Percentiles rank a stretch among this genome's conserved stretches.
Conservation (phyloP, 1,284 basidiomycete genomes). For the Limonomyces culmigenus region DNA sequence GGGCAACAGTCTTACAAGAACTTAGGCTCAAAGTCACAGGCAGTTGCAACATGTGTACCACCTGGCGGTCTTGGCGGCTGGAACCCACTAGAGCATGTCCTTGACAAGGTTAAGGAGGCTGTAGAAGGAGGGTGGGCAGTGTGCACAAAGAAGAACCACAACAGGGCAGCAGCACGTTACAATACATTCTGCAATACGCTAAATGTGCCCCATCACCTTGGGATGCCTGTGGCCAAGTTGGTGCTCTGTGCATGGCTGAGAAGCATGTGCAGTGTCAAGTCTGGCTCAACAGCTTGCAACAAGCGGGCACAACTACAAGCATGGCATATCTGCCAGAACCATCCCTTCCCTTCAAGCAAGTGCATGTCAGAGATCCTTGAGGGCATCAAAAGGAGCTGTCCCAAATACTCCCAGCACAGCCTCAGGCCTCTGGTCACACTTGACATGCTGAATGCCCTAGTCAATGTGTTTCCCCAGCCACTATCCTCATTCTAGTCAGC, state of each 20-base stretch:
- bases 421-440: too few species aligned
- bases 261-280: constrained; percentile 5
- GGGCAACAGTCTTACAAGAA: too few species aligned
- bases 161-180: background rate
- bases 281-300: constrained; percentile 9
- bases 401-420: background rate
- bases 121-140: background rate
- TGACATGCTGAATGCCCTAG: too few species aligned
- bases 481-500: too few species aligned
- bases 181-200: background rate
- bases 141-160: background rate
- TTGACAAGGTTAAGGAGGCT: too few species aligned
- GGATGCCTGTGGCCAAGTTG: background rate
- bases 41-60: too few species aligned
- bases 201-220: background rate
- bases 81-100: too few species aligned
- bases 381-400: background rate
- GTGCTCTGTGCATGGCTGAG: constrained; percentile 4
- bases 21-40: too few species aligned
- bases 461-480: too few species aligned
- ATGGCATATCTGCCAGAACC: constrained; percentile 14
- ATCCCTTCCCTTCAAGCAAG: constrained; percentile 12
- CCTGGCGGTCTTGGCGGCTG: too few species aligned
- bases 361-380: constrained; percentile 5
- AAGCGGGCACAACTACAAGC: constrained; percentile 12